Conservation (phyloP, 2,329 filamentous ascomycete species). For the Cucurbitaria berberidis region DNA sequence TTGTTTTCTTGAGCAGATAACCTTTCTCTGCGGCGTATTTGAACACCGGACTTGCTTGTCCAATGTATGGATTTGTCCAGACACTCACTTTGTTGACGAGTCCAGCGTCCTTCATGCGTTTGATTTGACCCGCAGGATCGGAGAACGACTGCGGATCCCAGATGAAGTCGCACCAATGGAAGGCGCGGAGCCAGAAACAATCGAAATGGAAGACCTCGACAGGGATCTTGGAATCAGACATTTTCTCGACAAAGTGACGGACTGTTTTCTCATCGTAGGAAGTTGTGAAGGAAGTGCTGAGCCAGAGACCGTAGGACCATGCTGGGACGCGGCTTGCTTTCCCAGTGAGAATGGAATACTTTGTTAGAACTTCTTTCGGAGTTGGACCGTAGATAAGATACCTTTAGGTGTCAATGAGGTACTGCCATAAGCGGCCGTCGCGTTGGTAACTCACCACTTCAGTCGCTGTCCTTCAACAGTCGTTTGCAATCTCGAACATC, state of each 20-base stretch:
- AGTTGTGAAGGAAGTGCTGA: conserved; percentile 78
- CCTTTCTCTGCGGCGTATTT: conserved; percentile 68
- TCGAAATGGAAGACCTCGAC: conserved; percentile 78
- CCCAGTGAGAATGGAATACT: conserved; percentile 72
- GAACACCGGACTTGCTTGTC: conserved; percentile 72
- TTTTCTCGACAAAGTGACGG: conserved; percentile 70
- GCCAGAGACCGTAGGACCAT: conserved; percentile 79
- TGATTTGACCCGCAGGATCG: conserved; percentile 69
- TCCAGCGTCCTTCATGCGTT: conserved; percentile 67
- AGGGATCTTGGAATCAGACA: conserved; percentile 68
- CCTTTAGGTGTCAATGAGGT: conserved; percentile 25
- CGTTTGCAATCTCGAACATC: conserved; percentile 73
- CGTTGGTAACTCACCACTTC: conserved; percentile 58
- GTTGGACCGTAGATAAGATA: conserved; percentile 74
- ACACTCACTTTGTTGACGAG: conserved; percentile 69
- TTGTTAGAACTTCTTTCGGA: conserved; percentile 72
- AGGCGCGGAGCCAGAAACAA: conserved; percentile 78
- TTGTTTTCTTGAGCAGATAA: conserved; percentile 72
- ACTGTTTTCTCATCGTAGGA: conserved; percentile 74
- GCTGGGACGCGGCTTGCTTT: conserved; percentile 68
- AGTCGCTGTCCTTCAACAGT: conserved; percentile 71
- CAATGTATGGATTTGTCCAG: conserved; percentile 79
- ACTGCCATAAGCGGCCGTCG: neutral
- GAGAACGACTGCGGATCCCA: conserved; percentile 73
- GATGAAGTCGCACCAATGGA: conserved; percentile 76